Evolutionary conservation across 257 asterid genomes (phyloP), one percentile per base, ranked within the genome.

Genomic region (Solanum habrochaites): DNA sequence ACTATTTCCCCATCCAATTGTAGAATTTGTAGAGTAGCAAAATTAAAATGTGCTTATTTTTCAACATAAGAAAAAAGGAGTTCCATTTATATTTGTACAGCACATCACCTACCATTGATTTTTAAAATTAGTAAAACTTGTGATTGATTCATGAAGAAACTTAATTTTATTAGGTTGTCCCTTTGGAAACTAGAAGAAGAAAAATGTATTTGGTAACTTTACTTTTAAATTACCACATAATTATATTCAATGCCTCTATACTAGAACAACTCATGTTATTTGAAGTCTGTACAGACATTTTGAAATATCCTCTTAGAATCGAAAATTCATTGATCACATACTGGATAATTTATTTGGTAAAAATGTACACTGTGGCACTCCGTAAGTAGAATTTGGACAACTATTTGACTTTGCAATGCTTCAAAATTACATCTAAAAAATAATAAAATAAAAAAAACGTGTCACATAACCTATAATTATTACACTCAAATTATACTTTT

Each of bases 101-200:
- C 47, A 71, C 89, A 88, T 45, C 89, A 90, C 91, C 94, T 88
- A 91, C 90, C 89, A 74, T 85, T 90, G 90, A 88, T 81, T 85
- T 88, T 35, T 3, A 45, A 81, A 85, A 83, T 77, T 56, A 83
- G 69, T 85, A 21, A 83, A 62, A 62, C 60, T 12, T 66, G 21
- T 84, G 39, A 42, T 11, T 13, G 52, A 27, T 78, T 43, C 40
- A 14, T 78, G 40, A 43, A 45, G 62, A 29, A 47, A 78, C 11
- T 37, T 18, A 70, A 31, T 7, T 70, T 67, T 37, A 73, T 37
- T 74, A 72, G n/a, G 56, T 40, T 74, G 32, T 23, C 82, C 2
- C 35, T 13, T 45, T 42, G 62, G 35, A 42, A 77, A 77, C 37
- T 77, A 14, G 62, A 77, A 23, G 62, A 43, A 43, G 39, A 77